These are phyloP conservation scores for Aspergillus nidulans DNA, from an alignment of 495 filamentous ascomycete genomes.

Conservation along the genomic window DNA sequence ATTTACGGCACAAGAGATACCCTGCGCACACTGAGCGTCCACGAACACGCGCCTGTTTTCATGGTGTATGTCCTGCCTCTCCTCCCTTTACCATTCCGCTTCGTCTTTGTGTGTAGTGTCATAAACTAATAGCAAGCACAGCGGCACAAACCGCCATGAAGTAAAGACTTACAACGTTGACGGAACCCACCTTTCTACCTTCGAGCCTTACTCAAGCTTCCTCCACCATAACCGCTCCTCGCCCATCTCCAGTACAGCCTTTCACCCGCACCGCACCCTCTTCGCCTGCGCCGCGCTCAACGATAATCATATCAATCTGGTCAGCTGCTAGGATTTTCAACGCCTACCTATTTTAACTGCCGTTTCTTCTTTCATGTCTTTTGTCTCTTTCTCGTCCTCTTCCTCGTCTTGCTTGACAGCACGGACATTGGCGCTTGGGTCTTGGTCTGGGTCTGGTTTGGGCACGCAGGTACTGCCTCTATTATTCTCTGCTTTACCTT, in stretches of 20 bases:
- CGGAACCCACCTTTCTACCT: constrained; percentile 66
- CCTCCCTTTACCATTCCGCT: not conserved
- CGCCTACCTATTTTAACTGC: not conserved
- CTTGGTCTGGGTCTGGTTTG: too few species aligned
- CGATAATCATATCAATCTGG: constrained; percentile 45
- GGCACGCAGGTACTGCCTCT: too few species aligned
- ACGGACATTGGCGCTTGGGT: too few species aligned
- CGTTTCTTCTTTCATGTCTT: not conserved
- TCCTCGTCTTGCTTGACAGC: too few species aligned
- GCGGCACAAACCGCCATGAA: constrained; percentile 79
- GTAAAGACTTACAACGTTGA: constrained; percentile 91
- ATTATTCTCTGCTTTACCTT: too few species aligned
- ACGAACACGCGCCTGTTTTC: constrained; percentile 96
- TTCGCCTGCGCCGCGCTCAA: constrained; percentile 69
- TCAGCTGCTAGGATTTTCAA: constrained; percentile 34
- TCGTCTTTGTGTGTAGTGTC: too few species aligned
- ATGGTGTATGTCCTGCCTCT: constrained; percentile 69
- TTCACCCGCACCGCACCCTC: constrained; percentile 94
- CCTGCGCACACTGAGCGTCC: constrained; percentile 79
- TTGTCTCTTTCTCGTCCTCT: too few species aligned
- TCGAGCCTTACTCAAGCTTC: constrained; percentile 87
- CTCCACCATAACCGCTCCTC: constrained; percentile 69
- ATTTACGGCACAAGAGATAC: constrained; percentile 74
- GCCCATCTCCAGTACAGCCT: constrained; percentile 83
- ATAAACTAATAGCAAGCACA: constrained; percentile 24